Conservation (phyloP, 2,329 filamentous ascomycete species). For the Curvularia sp. region DNA sequence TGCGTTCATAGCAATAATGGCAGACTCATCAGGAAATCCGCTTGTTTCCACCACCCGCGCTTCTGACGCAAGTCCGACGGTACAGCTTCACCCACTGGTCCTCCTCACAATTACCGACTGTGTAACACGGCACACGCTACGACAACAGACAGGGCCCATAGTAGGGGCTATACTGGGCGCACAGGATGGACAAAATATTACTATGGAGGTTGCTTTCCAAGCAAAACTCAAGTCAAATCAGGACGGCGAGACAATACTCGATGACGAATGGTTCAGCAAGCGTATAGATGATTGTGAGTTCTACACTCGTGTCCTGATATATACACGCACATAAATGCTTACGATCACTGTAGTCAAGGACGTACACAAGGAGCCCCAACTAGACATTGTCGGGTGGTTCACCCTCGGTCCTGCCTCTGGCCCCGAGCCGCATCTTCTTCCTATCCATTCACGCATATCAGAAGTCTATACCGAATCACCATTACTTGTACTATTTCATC, state of each 20-base stretch:
- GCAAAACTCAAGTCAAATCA: conserved; percentile 61
- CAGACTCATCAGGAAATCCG: conserved; percentile 48
- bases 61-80: conserved; percentile 77
- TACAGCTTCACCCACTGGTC: conserved; percentile 89
- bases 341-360: conserved; percentile 71
- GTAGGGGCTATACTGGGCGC: conserved; percentile 89
- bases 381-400: conserved; percentile 90
- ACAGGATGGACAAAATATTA: conserved; percentile 88
- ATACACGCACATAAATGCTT: conserved; percentile 7
- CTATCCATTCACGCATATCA: conserved; percentile 80
- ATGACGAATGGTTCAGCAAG: conserved; percentile 74
- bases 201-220: conserved; percentile 92
- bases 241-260: conserved; percentile 67
- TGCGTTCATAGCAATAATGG: conserved; percentile 41
- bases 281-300: conserved; percentile 83
- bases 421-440: conserved; percentile 70
- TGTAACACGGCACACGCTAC: conserved; percentile 86
- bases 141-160: conserved; percentile 76
- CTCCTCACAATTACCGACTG: conserved; percentile 97
- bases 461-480: conserved; percentile 80
- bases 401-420: conserved; percentile 76
- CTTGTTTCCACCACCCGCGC: conserved; percentile 54
- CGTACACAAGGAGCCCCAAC: conserved; percentile 82
- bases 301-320: background rate
- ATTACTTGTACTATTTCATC: conserved; percentile 88